Evolutionary conservation across 2,329 filamentous ascomycete genomes (phyloP), one percentile per base, ranked within the genome.

Genomic region (Leptosphaerulina australis): DNA sequence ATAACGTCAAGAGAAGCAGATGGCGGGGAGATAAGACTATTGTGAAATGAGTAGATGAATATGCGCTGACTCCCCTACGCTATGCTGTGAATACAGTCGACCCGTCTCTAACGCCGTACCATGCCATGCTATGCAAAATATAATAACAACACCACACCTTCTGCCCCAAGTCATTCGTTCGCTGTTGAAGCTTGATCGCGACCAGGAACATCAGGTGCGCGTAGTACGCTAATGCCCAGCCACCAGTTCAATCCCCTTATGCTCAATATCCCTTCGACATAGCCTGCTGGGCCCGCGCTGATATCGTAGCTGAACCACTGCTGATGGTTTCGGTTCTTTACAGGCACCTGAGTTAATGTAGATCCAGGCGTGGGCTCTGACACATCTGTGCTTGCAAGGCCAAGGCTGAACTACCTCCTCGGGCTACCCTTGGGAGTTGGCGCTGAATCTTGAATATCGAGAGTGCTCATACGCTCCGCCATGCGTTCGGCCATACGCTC

Each of bases 391-490:
- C 34, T 38, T 33, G n/a, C n/a, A 43, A 28, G 12, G 35, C 30
- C 26, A 10, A 18, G 11, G 28, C 39, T 24, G 22, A 7, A 28
- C 40, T 58, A 59, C 39, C 39, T 37, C 48, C 51, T 45, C 22
- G 58, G 53, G 25, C 55, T 59, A 5, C 30, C 50, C 34, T 51
- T 50, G 3, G 65, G 63, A 22, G 66, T 66, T 0, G 64, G 59
- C 12, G 55, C 59, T 9, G 53, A 15, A 11, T 69, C 66, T 14
- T 38, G 50, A 1, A 67, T 14, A 11, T 62, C 41, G 30, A 69
- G 38, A 7, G 35, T 30, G 15, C 34, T 51, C 35, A 63, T 31
- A 4, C 45, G 45, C 24, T 63, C 62, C 0, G 29, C 40, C 2
- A 54, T 33, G 49, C 49, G 49, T 22, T 52, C 49, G 18, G 43